phyloP scores from a whole-genome alignment of 768 basidiomycete genomes.

The Pleurotus tuber-regium region DNA sequence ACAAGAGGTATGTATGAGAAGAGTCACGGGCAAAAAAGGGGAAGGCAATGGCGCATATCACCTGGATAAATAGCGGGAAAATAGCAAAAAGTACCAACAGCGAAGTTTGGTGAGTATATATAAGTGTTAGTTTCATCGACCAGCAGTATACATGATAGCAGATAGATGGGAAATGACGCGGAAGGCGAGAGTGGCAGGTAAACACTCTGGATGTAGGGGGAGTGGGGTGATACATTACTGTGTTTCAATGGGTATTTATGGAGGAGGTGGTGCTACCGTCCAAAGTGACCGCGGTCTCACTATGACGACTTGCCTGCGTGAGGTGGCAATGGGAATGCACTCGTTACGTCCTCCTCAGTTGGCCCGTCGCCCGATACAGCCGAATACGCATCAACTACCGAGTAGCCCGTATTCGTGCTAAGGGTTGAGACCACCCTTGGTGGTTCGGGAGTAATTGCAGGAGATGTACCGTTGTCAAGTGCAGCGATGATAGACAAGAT shows the following conservation, averaged over 20 bases:
- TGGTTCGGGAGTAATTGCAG: constrained; percentile 1
- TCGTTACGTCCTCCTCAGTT: constrained; percentile 6
- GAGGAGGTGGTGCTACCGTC: neutral
- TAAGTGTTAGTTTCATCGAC: neutral
- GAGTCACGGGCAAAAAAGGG: constrained; percentile 2
- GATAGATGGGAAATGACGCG: neutral
- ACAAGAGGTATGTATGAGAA: neutral
- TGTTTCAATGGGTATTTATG: neutral
- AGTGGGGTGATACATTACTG: neutral
- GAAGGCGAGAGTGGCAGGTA: neutral
- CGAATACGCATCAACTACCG: constrained; percentile 3
- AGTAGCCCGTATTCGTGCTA: constrained; percentile 6
- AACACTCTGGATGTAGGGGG: neutral
- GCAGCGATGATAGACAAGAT: constrained; percentile 9
- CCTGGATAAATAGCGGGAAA: constrained; percentile 8
- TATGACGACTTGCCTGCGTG: neutral
- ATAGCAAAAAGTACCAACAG: neutral
- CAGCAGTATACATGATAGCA: constrained; percentile 5
- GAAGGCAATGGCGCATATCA: constrained; percentile 7
- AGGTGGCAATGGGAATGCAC: constrained; percentile 6
- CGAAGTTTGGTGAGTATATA: neutral
- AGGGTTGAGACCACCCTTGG: constrained; percentile 2
- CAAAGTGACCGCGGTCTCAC: too few relatives aligned
- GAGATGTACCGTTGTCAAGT: neutral
- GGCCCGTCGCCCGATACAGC: neutral